Percentiles rank a stretch among this genome's conserved stretches.
These are phyloP conservation scores for Endothia cerciana DNA, from an alignment of 2,329 filamentous ascomycete genomes.

Conservation along the genomic window DNA sequence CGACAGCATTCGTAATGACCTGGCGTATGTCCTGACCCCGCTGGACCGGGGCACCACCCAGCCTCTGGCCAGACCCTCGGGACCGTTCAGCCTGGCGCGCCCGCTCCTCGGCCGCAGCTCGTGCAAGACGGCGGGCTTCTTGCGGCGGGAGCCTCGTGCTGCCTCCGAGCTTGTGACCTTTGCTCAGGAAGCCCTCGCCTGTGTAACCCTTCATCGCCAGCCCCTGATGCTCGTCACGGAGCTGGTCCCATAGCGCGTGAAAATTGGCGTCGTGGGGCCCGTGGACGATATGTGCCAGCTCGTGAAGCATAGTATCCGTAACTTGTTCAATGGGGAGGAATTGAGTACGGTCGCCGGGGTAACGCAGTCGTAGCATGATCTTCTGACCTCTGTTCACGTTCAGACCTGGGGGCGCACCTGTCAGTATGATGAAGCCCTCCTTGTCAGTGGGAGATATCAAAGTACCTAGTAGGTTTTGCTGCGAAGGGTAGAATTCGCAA, in stretches of 20 bases:
- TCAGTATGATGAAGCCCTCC: constrained; percentile 5
- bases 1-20: constrained; percentile 72
- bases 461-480: constrained; percentile 72
- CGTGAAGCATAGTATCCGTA: constrained; percentile 90
- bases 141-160: constrained; percentile 62
- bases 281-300: constrained; percentile 85
- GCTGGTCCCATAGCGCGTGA: constrained; percentile 84
- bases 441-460: neutral
- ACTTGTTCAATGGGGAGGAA: constrained; percentile 83
- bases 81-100: constrained; percentile 50
- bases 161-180: constrained; percentile 76
- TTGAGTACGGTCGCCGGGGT: constrained; percentile 71
- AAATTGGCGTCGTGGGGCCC: constrained; percentile 85
- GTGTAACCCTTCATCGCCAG: constrained; percentile 83
- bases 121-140: constrained; percentile 76
- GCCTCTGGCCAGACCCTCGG: constrained; percentile 66
- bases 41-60: constrained; percentile 64
- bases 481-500: constrained; percentile 81
- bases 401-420: constrained; percentile 54
- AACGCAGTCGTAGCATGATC: constrained; percentile 82
- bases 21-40: constrained; percentile 70
- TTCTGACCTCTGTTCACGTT: constrained; percentile 78
- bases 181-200: constrained; percentile 82
- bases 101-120: constrained; percentile 74
- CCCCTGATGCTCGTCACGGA: constrained; percentile 82